Conservation (phyloP, 148 eudicot genomes). For the Agrostemma githago region DNA sequence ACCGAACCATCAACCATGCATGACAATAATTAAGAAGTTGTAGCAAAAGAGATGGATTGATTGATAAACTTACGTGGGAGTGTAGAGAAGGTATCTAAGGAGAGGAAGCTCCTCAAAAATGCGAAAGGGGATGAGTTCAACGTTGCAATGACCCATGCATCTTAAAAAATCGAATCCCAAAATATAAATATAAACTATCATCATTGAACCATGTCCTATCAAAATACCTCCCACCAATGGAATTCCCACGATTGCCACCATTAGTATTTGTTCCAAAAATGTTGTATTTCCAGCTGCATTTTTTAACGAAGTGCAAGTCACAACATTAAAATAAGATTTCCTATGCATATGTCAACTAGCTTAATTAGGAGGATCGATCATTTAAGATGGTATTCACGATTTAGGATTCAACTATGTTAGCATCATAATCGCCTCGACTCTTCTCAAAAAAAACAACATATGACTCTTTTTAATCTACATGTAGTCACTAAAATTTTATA, state of each 20-base stretch:
- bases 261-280: slow-evolving; percentile 55
- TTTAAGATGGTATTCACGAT: too few species aligned
- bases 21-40: too few species aligned
- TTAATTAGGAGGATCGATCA: too few species aligned
- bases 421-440: too few species aligned
- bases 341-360: too few species aligned
- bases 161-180: slow-evolving; percentile 68
- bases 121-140: slow-evolving; percentile 64
- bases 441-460: too few species aligned
- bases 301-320: background rate
- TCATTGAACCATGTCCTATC: slow-evolving; percentile 55
- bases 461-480: too few species aligned
- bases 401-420: too few species aligned
- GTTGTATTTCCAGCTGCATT: slow-evolving; percentile 70
- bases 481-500: too few species aligned
- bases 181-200: slow-evolving; percentile 57
- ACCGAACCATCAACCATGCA: too few species aligned
- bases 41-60: background rate
- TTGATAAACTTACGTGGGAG: slow-evolving; percentile 67
- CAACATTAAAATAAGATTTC: too few species aligned
- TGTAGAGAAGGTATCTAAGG: slow-evolving; percentile 52
- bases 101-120: slow-evolving; percentile 54
- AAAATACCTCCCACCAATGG: slow-evolving; percentile 48
- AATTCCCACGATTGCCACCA: slow-evolving; percentile 42
- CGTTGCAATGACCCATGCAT: slow-evolving; percentile 66